Percentiles rank a stretch among this genome's conserved stretches.
These are phyloP conservation scores for Pseudomonodictys pantanalensis DNA, from an alignment of 495 filamentous ascomycete genomes.

Conservation along the genomic window DNA sequence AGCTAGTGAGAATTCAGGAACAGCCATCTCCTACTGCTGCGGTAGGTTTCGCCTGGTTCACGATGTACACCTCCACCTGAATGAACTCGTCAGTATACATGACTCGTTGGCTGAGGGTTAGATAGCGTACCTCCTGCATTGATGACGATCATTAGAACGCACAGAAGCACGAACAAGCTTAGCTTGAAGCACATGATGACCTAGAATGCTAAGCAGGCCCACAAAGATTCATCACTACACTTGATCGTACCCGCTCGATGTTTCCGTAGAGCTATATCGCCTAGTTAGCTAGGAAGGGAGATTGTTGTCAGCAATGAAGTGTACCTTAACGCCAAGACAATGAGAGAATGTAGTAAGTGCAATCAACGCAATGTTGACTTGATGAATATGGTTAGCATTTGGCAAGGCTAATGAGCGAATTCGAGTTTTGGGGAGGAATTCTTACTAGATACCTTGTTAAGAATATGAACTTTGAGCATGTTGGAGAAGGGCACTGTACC, in stretches of 20 bases:
- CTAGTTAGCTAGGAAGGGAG: neutral
- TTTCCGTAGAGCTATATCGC: constrained; percentile 19
- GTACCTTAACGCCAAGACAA: constrained; percentile 15
- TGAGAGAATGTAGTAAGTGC: constrained; percentile 16
- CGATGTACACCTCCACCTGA: neutral
- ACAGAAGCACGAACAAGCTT: constrained; percentile 11
- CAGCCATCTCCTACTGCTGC: neutral
- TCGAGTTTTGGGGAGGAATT: too few species aligned
- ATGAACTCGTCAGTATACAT: neutral
- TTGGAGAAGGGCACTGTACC: too few species aligned
- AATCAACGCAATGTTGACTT: constrained; percentile 14
- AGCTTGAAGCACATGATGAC: constrained; percentile 26
- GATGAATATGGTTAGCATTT: too few species aligned
- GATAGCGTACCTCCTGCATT: constrained; percentile 14
- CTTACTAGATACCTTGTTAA: too few species aligned
- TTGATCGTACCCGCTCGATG: constrained; percentile 9
- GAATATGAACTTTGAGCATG: too few species aligned
- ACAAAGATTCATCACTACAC: neutral
- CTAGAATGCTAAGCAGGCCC: neutral
- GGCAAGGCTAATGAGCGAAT: too few species aligned
- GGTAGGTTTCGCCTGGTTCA: neutral
- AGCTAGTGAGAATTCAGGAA: neutral
- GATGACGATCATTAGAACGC: constrained; percentile 10
- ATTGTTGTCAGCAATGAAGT: neutral
- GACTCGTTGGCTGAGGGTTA: neutral